These are phyloP conservation scores for Phytophthora sp. DNA, from an alignment of 352 stramenopile species.

Conservation along the genomic window DNA sequence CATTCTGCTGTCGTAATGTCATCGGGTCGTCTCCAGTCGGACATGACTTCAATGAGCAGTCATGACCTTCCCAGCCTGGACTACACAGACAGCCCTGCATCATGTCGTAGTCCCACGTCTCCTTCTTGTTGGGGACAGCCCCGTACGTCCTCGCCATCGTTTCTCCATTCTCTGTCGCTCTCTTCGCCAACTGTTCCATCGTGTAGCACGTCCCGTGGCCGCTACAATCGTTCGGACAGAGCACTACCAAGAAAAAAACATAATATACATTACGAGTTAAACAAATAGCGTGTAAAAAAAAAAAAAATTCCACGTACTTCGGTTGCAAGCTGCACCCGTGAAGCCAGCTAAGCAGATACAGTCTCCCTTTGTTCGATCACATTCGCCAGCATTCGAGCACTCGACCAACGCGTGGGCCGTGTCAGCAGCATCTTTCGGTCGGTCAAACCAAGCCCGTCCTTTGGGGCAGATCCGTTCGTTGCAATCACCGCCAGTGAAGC, in stretches of 20 bases:
- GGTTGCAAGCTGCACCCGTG: slow-evolving; percentile 76
- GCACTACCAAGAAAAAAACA: slow-evolving; percentile 38
- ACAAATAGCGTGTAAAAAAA: no score
- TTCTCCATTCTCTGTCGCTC: slow-evolving; percentile 58
- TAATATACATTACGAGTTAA: slow-evolving; percentile 1
- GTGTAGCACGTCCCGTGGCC: slow-evolving; percentile 86
- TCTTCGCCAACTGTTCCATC: slow-evolving; percentile 76
- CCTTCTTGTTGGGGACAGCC: slow-evolving; percentile 79
- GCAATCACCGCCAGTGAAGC: slow-evolving; percentile 76
- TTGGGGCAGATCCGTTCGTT: slow-evolving; percentile 70
- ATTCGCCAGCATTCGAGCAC: slow-evolving; percentile 77
- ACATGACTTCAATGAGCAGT: slow-evolving; percentile 89
- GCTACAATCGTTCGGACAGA: slow-evolving; percentile 76
- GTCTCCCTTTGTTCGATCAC: slow-evolving; percentile 72
- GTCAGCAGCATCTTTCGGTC: slow-evolving; percentile 46
- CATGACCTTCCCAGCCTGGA: slow-evolving; percentile 88
- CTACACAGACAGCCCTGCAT: slow-evolving; percentile 88
- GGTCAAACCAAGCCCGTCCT: slow-evolving; percentile 75
- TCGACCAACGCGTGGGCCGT: slow-evolving; percentile 64
- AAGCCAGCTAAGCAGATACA: slow-evolving; percentile 70
- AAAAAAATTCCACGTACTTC: no score
- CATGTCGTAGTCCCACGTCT: slow-evolving; percentile 92
- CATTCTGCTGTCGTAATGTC: slow-evolving; percentile 74
- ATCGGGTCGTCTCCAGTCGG: slow-evolving; percentile 90
- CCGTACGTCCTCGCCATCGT: slow-evolving; percentile 64